Conservation (phyloP, 139 green algal genomes). For the Picochlorum sp. region DNA sequence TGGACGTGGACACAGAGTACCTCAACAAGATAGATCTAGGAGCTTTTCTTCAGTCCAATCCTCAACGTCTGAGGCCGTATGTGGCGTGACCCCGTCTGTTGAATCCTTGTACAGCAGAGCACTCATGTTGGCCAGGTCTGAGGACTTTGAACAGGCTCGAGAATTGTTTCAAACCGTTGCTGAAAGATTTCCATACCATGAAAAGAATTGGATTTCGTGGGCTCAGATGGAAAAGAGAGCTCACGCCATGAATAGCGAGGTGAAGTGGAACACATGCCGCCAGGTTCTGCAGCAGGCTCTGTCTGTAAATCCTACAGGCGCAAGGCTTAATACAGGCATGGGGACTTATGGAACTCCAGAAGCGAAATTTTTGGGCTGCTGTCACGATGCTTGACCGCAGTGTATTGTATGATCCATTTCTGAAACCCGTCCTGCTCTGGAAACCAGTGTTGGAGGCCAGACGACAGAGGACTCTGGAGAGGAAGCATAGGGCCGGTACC, state of each 20-base stretch:
- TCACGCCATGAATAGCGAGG: slow-evolving; percentile 9
- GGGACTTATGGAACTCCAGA: slow-evolving; percentile 71
- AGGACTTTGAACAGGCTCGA: slow-evolving; percentile 25
- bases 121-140: slow-evolving; percentile 19
- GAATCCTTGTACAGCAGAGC: slow-evolving; percentile 25
- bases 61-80: too few species aligned
- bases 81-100: not conserved
- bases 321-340: slow-evolving; percentile 48
- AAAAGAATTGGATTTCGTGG: slow-evolving; percentile 35
- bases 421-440: slow-evolving; percentile 43
- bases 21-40: too few species aligned
- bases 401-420: slow-evolving; percentile 28
- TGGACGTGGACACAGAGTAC: too few species aligned
- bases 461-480: not conserved
- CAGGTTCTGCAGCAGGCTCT: slow-evolving; percentile 56
- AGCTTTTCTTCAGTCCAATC: too few species aligned
- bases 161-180: slow-evolving; percentile 36
- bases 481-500: not conserved
- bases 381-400: slow-evolving; percentile 53
- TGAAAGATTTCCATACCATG: not conserved
- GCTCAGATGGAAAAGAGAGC: slow-evolving; percentile 45
- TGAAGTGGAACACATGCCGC: slow-evolving; percentile 21
- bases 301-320: slow-evolving; percentile 39
- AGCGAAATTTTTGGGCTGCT: slow-evolving; percentile 56
- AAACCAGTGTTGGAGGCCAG: slow-evolving; percentile 24